A percentile compares a stretch with the other conserved stretches of the same genome.
phyloP scores from a whole-genome alignment of 2,329 filamentous ascomycete species.

The Sporothrix globosa region DNA sequence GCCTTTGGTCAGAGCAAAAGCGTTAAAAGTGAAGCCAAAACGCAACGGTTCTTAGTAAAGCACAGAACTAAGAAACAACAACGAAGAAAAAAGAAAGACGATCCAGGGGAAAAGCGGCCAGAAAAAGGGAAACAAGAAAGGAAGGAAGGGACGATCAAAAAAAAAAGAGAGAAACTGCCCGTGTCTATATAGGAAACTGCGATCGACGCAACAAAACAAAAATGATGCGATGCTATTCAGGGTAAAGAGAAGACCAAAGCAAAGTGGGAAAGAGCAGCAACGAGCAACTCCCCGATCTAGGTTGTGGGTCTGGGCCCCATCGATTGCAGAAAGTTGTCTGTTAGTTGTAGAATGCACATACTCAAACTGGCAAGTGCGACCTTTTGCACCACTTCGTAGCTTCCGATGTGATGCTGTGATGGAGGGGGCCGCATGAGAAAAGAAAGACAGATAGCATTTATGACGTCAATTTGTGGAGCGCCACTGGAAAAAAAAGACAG shows the following conservation, averaged over 20 bases:
- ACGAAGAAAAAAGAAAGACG: background rate
- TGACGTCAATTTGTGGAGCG: constrained; percentile 13
- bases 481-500: background rate
- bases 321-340: background rate
- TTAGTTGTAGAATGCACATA: constrained; percentile 2
- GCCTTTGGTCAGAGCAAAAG: constrained; percentile 1
- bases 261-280: background rate
- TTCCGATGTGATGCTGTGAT: background rate
- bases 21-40: constrained; percentile 21
- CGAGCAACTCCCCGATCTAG: constrained; percentile 8
- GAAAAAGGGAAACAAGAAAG: background rate
- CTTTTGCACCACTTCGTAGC: constrained; percentile 9
- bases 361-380: constrained; percentile 26
- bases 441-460: background rate
- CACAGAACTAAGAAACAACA: background rate
- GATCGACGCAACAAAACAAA: constrained; percentile 16
- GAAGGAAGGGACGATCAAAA: background rate
- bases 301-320: background rate
- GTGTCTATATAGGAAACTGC: constrained; percentile 26
- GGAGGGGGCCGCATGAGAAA: background rate
- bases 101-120: background rate
- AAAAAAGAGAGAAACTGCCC: constrained; percentile 1
- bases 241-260: background rate
- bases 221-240: constrained; percentile 21
- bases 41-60: constrained; percentile 14